Evolutionary conservation across 176 grass and related monocot genomes (phyloP), one percentile per base, ranked within the genome.

Genomic region (Triticum turgidum): DNA sequence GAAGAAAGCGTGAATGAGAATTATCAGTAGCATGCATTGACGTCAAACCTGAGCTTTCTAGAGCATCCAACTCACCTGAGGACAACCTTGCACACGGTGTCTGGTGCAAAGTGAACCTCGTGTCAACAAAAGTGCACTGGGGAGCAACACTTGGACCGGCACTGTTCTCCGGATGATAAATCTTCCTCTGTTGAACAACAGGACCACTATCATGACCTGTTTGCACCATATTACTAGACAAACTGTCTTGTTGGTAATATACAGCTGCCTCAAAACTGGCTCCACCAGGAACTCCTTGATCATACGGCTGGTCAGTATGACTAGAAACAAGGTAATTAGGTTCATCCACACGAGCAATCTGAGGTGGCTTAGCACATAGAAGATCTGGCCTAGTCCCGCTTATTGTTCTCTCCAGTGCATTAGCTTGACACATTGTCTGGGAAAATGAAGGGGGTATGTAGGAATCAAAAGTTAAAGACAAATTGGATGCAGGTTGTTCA

Each of bases 21-120:
- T 91, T 69, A 79, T 83, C 76, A 83, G 44, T 41, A 86, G 69
- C 37, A 81, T 65, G 69, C 30, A 85, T 44, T 7, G 54, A 45
- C 6, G 69, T 54, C 72, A 81, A 86, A 83, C 87, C 39, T 35
- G 88, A 89, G 54, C 86, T 92, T 87, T 95, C 88, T 27, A 91
- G 62, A 87, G 83, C 84, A 80, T 91, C 88, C 52, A 89, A 61
- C 21, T 92, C 86, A 81, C 87, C 6, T 13, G 93, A 95, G 49
- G 77, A 91, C 70, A 88, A 32, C 77, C 78, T 82, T 54, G 79
- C 69, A 84, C 76, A 77, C 58, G 1, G 66, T 69, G 84, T 38
- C 1, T 0, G 34, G 63, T 68, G 73, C 63, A 39, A 72, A 58
- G 49, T 81, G 5, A 81, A 66, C 52, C 56, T 33, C 61, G 76